Conservation (phyloP, 2,329 filamentous ascomycete species). For the Neurospora crassa region DNA sequence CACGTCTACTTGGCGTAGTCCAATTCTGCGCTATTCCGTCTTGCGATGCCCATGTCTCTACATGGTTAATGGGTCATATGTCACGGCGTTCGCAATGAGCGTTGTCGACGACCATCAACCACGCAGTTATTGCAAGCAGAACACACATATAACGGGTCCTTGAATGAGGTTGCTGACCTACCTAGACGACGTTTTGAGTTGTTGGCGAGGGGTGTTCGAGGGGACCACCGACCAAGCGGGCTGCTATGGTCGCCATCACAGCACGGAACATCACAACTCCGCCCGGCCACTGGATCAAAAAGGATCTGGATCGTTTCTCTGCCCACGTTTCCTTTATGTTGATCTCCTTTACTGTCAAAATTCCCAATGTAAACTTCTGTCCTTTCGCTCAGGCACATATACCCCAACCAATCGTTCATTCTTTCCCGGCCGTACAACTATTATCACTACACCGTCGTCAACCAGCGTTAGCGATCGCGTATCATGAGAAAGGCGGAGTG, state of each 20-base stretch:
- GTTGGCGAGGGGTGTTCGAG: not conserved
- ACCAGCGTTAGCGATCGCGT: not conserved
- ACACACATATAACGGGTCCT: too few relatives aligned
- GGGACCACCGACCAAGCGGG: not conserved
- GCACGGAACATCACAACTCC: not conserved
- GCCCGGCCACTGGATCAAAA: too few relatives aligned
- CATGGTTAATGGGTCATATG: too few relatives aligned
- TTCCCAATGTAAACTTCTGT: not conserved
- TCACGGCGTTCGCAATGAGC: not conserved
- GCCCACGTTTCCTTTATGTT: not conserved
- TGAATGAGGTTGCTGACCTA: too few relatives aligned
- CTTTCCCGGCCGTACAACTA: too few relatives aligned
- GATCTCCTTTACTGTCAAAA: not conserved
- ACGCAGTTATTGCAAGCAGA: too few relatives aligned
- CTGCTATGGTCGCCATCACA: not conserved
- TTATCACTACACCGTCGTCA: not conserved
- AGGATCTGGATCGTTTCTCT: not conserved
- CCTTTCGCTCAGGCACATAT: not conserved
- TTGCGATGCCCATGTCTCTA: too few relatives aligned
- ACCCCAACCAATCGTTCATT: too few relatives aligned
- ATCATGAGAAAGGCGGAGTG: not conserved
- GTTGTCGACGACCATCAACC: not conserved
- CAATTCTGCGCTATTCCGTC: too few relatives aligned
- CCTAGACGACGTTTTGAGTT: not conserved
- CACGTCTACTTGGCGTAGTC: too few relatives aligned